These are phyloP conservation scores for Scedosporium apiospermum DNA, from an alignment of 2,329 filamentous ascomycete species.

Conservation along the genomic window DNA sequence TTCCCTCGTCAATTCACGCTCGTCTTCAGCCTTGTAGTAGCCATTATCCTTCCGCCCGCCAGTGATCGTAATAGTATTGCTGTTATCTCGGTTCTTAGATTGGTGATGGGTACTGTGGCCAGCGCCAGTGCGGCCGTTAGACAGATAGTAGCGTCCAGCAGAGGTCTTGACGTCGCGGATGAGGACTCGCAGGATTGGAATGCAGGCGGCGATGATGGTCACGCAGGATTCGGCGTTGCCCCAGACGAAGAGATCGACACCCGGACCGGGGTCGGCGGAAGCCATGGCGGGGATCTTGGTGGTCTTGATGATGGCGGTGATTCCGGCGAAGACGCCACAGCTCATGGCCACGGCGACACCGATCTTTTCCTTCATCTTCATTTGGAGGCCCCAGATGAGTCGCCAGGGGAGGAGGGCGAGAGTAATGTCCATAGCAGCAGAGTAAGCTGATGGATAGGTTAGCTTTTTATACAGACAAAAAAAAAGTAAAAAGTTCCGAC, in stretches of 20 bases:
- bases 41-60: neutral
- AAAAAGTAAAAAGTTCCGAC: too few relatives aligned
- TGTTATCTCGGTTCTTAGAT: constrained; percentile 1
- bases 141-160: constrained; percentile 9
- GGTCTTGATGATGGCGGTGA: constrained; percentile 21
- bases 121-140: constrained; percentile 1
- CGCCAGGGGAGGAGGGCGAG: constrained; percentile 30
- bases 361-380: constrained; percentile 29
- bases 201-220: constrained; percentile 14
- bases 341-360: constrained; percentile 32
- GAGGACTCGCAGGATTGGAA: constrained; percentile 15
- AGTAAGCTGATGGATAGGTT: constrained; percentile 17
- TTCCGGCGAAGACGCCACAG: constrained; percentile 28
- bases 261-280: constrained; percentile 8
- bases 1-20: neutral
- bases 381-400: constrained; percentile 28
- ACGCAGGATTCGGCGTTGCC: constrained; percentile 13
- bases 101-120: neutral
- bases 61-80: constrained; percentile 6
- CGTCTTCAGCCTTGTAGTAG: constrained; percentile 2
- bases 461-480: neutral
- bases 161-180: constrained; percentile 10
- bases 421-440: constrained; percentile 27
- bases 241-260: constrained; percentile 13
- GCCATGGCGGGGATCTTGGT: constrained; percentile 13